Evolutionary conservation across 1,139 yeast genomes (phyloP), one percentile per base, ranked within the genome.

Genomic region (Casaregolazyma lundiana): DNA sequence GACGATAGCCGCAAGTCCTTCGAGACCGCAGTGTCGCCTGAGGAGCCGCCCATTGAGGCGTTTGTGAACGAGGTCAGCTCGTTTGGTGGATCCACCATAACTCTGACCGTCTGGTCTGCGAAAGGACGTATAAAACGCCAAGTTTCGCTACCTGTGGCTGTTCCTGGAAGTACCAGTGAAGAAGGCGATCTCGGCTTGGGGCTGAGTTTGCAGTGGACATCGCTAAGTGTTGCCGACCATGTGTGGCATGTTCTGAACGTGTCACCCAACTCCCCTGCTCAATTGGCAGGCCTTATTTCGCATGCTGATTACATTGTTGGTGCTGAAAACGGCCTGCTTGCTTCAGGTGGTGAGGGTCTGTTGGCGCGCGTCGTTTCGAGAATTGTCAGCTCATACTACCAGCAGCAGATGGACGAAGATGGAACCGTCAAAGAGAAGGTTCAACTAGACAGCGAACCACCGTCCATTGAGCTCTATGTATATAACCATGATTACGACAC

Each of bases 241-340:
- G 95, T 89, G 13, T 92, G 96, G 86, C 92, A 92, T 58, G 81
- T 92, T 38, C 67, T 92, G 48, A 77, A 78, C 50, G 82, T 92
- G 9, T 81, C 84, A 45, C 80, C 76, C 15, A 78, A 80, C 47
- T 85, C 95, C 0, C 97, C 97, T 0, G 97, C 97, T 0, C 86
- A 84, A 56, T 69, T 69, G 43, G 89, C 96, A 0, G 96, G 94
- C 21, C 74, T 92, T 37, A 73, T 87, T 35, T 90, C 96, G 0
- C 83, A 83, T 57, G 80, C 92, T 1, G 98, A 92, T 63, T 92
- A 86, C 61, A 84, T 92, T 48, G 80, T 92, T 43, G 97, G 95
- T 4, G 88, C 95, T 47, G 95, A 89, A 55, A 81, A 82, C 47
- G 95, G 95, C 0, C 68, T 87, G 36, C 71, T 90, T 50, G 80